Base-by-base conservation (phyloP, 768 basidiomycete genomes). In the Sporobolomyces phaffii region DNA sequence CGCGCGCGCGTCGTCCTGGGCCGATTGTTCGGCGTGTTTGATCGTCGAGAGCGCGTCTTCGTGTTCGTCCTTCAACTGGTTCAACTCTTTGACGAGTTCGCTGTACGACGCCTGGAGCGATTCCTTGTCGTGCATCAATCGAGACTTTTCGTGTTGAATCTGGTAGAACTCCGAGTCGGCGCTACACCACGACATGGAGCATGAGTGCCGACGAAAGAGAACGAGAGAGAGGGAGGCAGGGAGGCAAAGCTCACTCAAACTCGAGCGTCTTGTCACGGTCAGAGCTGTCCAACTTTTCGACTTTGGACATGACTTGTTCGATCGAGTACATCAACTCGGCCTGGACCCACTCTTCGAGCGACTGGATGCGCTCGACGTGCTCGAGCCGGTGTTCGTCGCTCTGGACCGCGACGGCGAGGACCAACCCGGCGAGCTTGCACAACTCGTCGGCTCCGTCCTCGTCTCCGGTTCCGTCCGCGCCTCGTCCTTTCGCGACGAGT, bases 281-380 rank as follows among this genome's bases (percentile, higher is more conserved):
- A 18, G 56, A 38, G n/a, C n/a, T n/a, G n/a, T n/a, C n/a, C n/a
- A n/a, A n/a, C n/a, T n/a, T n/a, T n/a, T n/a, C n/a, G n/a, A n/a
- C n/a, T n/a, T n/a, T n/a, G n/a, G n/a, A n/a, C n/a, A n/a, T n/a
- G n/a, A n/a, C 91, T 82, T 90, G 88, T 78, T 96, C 92, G 65
- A 96, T 94, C 44, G 90, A 88, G 78, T 84, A 87, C 93, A 96
- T 97, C 59, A 96, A 80, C 74, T 85, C 82, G 76, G 91, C 89
- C 79, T 96, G 92, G 75, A 91, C 86, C 22, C 79, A 82, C 77
- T 94, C 88, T 66, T 84, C 87, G 68, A 96, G 77, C 3, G 83
- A 82, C 74, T 93, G 91, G 40, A 97, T 97, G 78, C 85, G 88
- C 76, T 85, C 86, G 67, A 97, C 91, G 71, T 93, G 87, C 69